These are phyloP conservation scores for Cladosporium sp. DNA, from an alignment of 2,329 filamentous ascomycete species.

Conservation along the genomic window DNA sequence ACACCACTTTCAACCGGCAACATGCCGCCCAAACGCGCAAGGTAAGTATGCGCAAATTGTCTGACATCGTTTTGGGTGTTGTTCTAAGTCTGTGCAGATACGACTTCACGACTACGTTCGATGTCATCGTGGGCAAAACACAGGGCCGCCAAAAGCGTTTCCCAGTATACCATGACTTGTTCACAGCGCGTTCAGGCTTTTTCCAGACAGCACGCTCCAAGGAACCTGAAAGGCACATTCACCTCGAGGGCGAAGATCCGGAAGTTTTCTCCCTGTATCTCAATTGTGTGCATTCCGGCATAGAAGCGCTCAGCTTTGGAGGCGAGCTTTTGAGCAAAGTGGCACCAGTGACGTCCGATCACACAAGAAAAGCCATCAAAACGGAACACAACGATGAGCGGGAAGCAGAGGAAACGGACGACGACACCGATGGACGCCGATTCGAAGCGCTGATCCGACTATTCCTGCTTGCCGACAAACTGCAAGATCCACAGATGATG, in stretches of 20 bases:
- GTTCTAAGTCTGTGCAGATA: not conserved
- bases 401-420: not conserved
- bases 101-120: not conserved
- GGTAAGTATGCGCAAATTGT: too few species aligned
- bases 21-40: too few species aligned
- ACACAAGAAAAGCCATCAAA: not conserved
- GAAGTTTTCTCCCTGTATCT: not conserved
- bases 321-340: not conserved
- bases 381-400: not conserved
- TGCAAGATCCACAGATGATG: not conserved
- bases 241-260: not conserved
- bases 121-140: not conserved
- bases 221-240: not conserved
- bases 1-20: too few species aligned
- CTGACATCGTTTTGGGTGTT: not conserved
- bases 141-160: not conserved
- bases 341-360: too few species aligned
- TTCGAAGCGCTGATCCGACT: not conserved
- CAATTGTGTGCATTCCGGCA: not conserved
- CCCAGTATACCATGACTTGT: not conserved
- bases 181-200: not conserved
- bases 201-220: not conserved
- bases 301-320: not conserved
- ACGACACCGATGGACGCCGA: not conserved
- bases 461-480: not conserved